These are phyloP conservation scores for Saccharomycopsis selenospora DNA, from an alignment of 805 yeast genomes.

Conservation along the genomic window DNA sequence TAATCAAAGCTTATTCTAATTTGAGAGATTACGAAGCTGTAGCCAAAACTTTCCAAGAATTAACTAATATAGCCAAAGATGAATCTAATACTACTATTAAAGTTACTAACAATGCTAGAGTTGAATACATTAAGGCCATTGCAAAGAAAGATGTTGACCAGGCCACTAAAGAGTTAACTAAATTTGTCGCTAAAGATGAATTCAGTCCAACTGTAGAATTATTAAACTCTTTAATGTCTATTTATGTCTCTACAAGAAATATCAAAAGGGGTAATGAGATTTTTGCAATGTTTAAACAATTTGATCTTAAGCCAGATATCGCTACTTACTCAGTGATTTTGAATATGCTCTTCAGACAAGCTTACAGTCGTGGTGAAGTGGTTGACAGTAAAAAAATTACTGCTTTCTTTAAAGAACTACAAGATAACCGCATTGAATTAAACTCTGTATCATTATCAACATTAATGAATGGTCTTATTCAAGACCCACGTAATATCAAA, in stretches of 20 bases:
- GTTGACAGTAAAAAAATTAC: constrained; percentile 35
- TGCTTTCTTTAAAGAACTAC: constrained; percentile 37
- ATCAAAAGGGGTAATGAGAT: constrained; percentile 41
- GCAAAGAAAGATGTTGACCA: constrained; percentile 14
- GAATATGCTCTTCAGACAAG: constrained; percentile 44
- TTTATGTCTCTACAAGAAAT: constrained; percentile 35
- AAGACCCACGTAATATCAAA: constrained; percentile 37
- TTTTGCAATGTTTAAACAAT: constrained; percentile 37
- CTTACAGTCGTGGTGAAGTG: constrained; percentile 35
- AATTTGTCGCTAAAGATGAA: constrained; percentile 23
- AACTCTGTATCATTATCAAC: constrained; percentile 44
- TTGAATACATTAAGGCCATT: constrained; percentile 24
- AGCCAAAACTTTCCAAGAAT: constrained; percentile 24
- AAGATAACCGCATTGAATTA: constrained; percentile 30
- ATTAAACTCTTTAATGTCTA: constrained; percentile 45
- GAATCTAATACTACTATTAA: constrained; percentile 27
- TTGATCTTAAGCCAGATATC: constrained; percentile 45
- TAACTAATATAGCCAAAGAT: constrained; percentile 1
- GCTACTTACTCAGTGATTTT: constrained; percentile 57
- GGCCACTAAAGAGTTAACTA: constrained; percentile 17
- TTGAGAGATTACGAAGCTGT: constrained; percentile 35
- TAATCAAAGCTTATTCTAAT: constrained; percentile 44
- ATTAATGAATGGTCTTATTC: constrained; percentile 46
- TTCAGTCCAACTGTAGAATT: constrained; percentile 41
- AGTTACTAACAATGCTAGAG: constrained; percentile 22